phyloP scores from a whole-genome alignment of 164 flowering plant species.

The Nymphaea colorata region DNA sequence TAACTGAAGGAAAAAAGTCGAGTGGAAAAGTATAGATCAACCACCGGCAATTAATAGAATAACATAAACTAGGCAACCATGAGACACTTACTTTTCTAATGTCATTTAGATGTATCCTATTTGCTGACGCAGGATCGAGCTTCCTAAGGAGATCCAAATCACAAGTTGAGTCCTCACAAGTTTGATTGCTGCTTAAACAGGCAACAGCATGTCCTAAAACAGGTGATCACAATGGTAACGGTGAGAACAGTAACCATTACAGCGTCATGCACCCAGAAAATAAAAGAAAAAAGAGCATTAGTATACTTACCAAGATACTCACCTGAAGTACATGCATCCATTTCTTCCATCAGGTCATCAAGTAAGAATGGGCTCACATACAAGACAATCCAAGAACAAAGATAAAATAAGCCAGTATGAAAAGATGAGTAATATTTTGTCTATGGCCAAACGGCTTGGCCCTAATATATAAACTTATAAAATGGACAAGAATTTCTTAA shows the following conservation, averaged over 20 bases:
- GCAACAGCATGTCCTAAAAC: constrained; percentile 21
- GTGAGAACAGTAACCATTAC: too few relatives aligned
- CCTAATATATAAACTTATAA: too few relatives aligned
- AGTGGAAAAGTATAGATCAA: too few relatives aligned
- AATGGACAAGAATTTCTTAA: too few relatives aligned
- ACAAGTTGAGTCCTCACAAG: constrained; percentile 10
- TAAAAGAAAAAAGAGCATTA: background rate
- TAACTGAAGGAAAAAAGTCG: too few relatives aligned
- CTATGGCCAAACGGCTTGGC: too few relatives aligned
- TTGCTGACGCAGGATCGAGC: constrained; percentile 80
- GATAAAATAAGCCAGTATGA: too few relatives aligned
- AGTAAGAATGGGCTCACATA: constrained; percentile 71
- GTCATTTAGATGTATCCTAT: constrained; percentile 90
- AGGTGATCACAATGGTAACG: background rate
- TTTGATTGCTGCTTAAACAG: constrained; percentile 16
- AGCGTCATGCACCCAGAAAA: background rate
- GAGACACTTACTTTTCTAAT: constrained; percentile 54
- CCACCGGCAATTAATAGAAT: too few relatives aligned
- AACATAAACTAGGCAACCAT: background rate
- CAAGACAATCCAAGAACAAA: background rate
- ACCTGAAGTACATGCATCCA: constrained; percentile 22
- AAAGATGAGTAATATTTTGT: too few relatives aligned
- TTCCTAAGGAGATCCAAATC: constrained; percentile 46
- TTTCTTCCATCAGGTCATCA: constrained; percentile 49
- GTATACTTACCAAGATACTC: constrained; percentile 26